Evolutionary conservation across 805 yeast genomes (phyloP), one percentile per base, ranked within the genome.

Genomic region (Nakazawaea laoshanensis): DNA sequence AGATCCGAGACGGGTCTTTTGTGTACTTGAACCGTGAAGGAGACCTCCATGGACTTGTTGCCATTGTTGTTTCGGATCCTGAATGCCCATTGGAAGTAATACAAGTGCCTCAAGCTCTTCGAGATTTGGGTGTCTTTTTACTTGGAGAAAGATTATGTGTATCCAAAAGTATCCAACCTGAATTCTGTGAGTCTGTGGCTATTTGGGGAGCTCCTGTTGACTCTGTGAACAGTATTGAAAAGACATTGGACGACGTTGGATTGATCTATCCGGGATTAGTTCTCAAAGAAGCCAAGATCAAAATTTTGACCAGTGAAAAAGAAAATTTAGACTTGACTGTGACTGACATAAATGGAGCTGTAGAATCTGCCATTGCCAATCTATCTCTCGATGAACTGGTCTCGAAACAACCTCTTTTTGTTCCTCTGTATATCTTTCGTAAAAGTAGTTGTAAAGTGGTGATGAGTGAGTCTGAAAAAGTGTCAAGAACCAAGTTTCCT

Each of bases 261-360:
- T 47, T 83, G 7, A 41, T 81, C 1, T 70, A 70, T 47, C 78
- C 86, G 1, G 80, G 80, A 36, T 48, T 10, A 57, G 61, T 50
- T 30, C 57, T 15, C 19, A 35, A 23, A 32, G 49, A 23, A 36
- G 42, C 19, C 53, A 50, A 39, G 53, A 44, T 16, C 45, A 42
- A 33, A 43, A 44, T 21, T 48, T 52, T 5, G 24, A 47, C 48
- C 9, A 30, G 24, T 9, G 48, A 41, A 18, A 42, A 42, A 22
- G 24, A 30, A 1, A 22, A 25, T 9, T 41, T 45, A 2, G 41
- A 44, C 2, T 23, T 47, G 9, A 27, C 46, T 2, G 40, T 49
- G 31, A 27, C 18, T 5, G 30, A 29, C 10, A 16, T 28, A 12
- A 23, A 33, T 12, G n/a, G 19, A 4, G 11, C 28, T 12, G 7